Evolutionary conservation across 1,284 basidiomycete species (phyloP).

Genomic region (Papiliotrema fonsecae): DNA sequence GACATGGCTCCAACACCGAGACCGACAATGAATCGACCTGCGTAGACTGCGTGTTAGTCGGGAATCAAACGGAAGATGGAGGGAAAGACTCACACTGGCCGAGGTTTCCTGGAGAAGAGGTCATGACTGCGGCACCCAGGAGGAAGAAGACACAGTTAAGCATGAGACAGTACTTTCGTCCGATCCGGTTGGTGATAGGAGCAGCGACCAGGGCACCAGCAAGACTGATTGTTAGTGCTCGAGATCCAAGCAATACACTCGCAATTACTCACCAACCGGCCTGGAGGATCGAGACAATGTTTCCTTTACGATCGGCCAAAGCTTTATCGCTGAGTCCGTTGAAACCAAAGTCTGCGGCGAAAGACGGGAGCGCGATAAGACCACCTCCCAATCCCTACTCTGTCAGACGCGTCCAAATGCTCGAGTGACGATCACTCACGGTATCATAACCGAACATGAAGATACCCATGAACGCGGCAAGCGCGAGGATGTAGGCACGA

Average conservation of each 20-base stretch:
- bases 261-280: slow-evolving; percentile 58
- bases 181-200: slow-evolving; percentile 24
- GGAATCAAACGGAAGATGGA: no score
- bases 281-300: slow-evolving; percentile 69
- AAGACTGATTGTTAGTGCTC: slow-evolving; percentile 47
- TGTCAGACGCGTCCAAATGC: not conserved
- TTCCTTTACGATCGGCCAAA: slow-evolving; percentile 27
- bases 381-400: slow-evolving; percentile 17
- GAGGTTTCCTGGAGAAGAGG: slow-evolving; percentile 12
- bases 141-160: slow-evolving; percentile 59
- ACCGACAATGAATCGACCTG: slow-evolving; percentile 65
- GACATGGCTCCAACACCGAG: slow-evolving; percentile 58
- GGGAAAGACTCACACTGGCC: not conserved
- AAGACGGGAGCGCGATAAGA: slow-evolving; percentile 56
- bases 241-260: no score
- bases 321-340: slow-evolving; percentile 3
- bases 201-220: slow-evolving; percentile 65
- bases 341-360: slow-evolving; percentile 61
- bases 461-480: slow-evolving; percentile 69
- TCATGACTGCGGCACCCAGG: slow-evolving; percentile 59
- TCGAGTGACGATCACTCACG: not conserved
- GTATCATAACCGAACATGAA: slow-evolving; percentile 68
- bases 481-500: slow-evolving; percentile 53
- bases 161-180: slow-evolving; percentile 53
- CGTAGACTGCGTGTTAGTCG: not conserved